These are phyloP conservation scores for Coemansia sp. DNA, from an alignment of 192 early-diverging fungal species.

Conservation along the genomic window DNA sequence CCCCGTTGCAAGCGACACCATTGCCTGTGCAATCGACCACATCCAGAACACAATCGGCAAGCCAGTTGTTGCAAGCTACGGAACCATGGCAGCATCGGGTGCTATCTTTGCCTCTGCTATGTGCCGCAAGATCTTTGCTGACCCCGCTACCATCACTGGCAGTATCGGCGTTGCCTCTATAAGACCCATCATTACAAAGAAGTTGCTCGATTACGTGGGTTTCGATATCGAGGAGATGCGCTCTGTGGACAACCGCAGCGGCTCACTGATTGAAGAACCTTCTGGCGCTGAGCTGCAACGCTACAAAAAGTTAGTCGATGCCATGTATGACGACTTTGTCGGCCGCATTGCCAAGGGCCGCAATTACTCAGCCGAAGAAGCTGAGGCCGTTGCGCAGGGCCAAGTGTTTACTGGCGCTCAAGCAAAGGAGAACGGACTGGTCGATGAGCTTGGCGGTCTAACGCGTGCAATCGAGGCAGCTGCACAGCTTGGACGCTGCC, in stretches of 20 bases:
- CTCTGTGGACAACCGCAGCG: conserved; percentile 54
- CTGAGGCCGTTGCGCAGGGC: conserved; percentile 64
- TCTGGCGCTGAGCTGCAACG: conserved; percentile 56
- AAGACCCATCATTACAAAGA: conserved; percentile 58
- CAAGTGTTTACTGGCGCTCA: conserved; percentile 65
- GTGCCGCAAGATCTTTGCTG: conserved; percentile 63
- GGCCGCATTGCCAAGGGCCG: conserved; percentile 63
- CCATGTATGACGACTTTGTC: conserved; percentile 61
- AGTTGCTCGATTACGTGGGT: conserved; percentile 63
- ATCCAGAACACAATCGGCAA: conserved; percentile 62
- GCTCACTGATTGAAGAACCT: conserved; percentile 56
- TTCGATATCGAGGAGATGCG: conserved; percentile 62
- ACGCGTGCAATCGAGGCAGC: conserved; percentile 49
- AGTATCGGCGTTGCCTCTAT: conserved; percentile 71
- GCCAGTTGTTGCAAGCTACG: conserved; percentile 68
- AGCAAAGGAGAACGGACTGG: conserved; percentile 61
- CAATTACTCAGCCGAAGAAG: conserved; percentile 51
- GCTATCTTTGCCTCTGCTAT: conserved; percentile 64
- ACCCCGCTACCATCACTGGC: conserved; percentile 70
- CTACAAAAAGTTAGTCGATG: conserved; percentile 50
- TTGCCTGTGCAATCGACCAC: conserved; percentile 62
- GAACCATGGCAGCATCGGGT: conserved; percentile 60
- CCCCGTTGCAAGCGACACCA: conserved; percentile 66
- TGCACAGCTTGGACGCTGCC: conserved; percentile 21
- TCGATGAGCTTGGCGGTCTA: conserved; percentile 66